Percentiles rank a stretch among this genome's conserved stretches.
These are phyloP conservation scores for Solanum hybrid DNA, from an alignment of 305 asterid species.

Conservation along the genomic window DNA sequence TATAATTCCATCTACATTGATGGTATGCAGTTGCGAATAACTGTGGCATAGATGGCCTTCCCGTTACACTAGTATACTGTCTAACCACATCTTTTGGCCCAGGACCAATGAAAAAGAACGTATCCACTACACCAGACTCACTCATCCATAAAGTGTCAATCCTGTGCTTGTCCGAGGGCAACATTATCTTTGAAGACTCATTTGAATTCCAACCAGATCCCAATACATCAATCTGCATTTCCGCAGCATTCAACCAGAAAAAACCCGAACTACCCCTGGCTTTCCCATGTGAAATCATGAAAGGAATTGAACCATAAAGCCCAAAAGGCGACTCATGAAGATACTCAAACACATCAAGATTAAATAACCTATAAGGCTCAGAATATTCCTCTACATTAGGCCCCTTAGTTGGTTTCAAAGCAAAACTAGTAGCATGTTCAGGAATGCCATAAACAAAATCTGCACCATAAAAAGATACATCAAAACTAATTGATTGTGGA, in stretches of 20 bases:
- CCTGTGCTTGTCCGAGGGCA: constrained; percentile 73
- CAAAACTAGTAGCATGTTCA: constrained; percentile 89
- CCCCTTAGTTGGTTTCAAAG: constrained; percentile 79
- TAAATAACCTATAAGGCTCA: constrained; percentile 87
- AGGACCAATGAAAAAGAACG: constrained; percentile 91
- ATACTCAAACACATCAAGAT: constrained; percentile 93
- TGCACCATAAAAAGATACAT: constrained; percentile 86
- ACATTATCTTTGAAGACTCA: constrained; percentile 35
- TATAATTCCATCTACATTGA: constrained; percentile 97
- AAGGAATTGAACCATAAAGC: constrained; percentile 84
- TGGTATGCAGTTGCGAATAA: constrained; percentile 83
- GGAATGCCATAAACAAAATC: constrained; percentile 96
- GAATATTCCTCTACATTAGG: constrained; percentile 69
- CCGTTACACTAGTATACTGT: constrained; percentile 82
- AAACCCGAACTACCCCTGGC: constrained; percentile 80
- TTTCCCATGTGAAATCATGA: constrained; percentile 87
- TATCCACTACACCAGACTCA: constrained; percentile 94
- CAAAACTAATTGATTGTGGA: constrained; percentile 90
- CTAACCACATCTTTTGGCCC: constrained; percentile 82
- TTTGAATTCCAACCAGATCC: constrained; percentile 75
- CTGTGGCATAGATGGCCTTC: constrained; percentile 86
- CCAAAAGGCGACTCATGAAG: constrained; percentile 88
- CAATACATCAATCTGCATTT: constrained; percentile 97
- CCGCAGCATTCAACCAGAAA: constrained; percentile 98
- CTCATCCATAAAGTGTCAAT: constrained; percentile 94